Conservation (phyloP, 345 rosid species). For the Camelina neglecta region DNA sequence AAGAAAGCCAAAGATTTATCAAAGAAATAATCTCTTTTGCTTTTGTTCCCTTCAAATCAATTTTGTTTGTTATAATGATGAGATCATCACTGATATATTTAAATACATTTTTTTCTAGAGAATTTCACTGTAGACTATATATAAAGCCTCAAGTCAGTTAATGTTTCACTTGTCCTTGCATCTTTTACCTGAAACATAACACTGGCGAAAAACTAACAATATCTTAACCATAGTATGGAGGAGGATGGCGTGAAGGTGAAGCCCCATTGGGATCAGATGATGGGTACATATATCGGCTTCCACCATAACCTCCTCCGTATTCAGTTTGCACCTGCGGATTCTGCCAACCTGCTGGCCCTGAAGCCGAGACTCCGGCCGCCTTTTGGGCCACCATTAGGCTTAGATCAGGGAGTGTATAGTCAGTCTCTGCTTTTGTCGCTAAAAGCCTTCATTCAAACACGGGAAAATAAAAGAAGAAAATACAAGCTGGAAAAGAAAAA, state of each 20-base stretch:
- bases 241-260: slow-evolving; percentile 43
- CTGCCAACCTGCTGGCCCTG: slow-evolving; percentile 69
- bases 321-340: slow-evolving; percentile 54
- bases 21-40: not conserved
- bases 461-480: not conserved
- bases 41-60: slow-evolving; percentile 31
- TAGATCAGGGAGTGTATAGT: slow-evolving; percentile 71
- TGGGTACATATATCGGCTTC: slow-evolving; percentile 53
- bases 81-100: not conserved
- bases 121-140: too few relatives aligned
- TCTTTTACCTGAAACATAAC: too few relatives aligned
- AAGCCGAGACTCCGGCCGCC: slow-evolving; percentile 52
- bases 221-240: slow-evolving; percentile 45
- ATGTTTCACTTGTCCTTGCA: too few relatives aligned
- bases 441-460: slow-evolving; percentile 61
- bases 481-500: slow-evolving; percentile 43
- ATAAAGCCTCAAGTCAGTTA: too few relatives aligned
- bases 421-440: slow-evolving; percentile 98
- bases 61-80: slow-evolving; percentile 12
- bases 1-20: slow-evolving; percentile 39
- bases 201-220: too few relatives aligned
- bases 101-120: too few relatives aligned
- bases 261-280: slow-evolving; percentile 45
- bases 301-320: slow-evolving; percentile 45
- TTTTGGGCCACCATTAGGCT: slow-evolving; percentile 57